Percentiles rank a stretch among this genome's conserved stretches.
Conservation (phyloP, 306 rosid genomes). For the Cucumis sativus region DNA sequence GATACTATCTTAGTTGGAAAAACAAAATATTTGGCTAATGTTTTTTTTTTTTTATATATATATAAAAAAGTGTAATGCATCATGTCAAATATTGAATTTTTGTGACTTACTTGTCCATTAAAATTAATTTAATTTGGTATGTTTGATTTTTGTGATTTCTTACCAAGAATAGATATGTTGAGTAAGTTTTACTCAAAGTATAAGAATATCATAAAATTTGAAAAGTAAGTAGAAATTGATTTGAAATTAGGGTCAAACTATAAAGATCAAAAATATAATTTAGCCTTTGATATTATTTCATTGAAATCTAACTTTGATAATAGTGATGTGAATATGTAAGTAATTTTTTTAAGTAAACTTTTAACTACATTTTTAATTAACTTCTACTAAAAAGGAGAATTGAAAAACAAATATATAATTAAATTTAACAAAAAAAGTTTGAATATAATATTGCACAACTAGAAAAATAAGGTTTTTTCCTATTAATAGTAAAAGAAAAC, state of each 20-base stretch:
- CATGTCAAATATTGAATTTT: neutral
- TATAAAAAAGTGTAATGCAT: neutral
- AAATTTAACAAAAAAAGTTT: no score
- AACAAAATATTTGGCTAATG: neutral
- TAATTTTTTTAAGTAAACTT: no score
- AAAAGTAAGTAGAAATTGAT: neutral
- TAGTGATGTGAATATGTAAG: neutral
- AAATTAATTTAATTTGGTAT: neutral
- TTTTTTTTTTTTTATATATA: no score
- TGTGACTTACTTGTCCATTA: neutral
- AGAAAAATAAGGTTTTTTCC: no score
- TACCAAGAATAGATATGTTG: neutral
- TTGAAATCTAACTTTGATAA: neutral
- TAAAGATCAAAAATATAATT: neutral
- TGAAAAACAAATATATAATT: no score
- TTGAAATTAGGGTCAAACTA: neutral
- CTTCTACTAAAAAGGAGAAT: no score
- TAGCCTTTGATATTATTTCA: neutral
- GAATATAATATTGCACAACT: no score
- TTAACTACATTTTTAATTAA: no score
- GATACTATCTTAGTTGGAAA: neutral
- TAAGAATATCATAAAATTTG: no score
- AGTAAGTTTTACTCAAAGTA: neutral
- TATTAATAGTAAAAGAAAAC: no score
- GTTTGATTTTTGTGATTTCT: neutral